Base-by-base conservation (phyloP, 305 asterid genomes). In the Solanum chacoense region DNA sequence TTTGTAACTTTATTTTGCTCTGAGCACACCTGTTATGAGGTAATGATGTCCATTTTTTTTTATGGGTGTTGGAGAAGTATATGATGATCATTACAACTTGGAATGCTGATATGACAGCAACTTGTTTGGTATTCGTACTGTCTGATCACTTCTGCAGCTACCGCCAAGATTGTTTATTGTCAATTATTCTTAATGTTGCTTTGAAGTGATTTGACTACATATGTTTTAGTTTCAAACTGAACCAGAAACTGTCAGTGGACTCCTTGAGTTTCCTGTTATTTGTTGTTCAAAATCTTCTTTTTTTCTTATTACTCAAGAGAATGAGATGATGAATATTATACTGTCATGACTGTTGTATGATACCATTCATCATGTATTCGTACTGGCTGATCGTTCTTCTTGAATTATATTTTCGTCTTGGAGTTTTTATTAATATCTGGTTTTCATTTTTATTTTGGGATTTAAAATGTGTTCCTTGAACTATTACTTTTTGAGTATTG, bases 371-470 rank as follows among this genome's bases (percentile, higher is more conserved):
- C 86, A 59, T 34, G 89, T 87, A 87, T 77, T 87, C 79, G 89
- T 87, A 87, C 89, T 87, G 89, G 55, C 89, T 59, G 89, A 87
- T 87, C 34, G 75, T 77, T 87, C 86, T 87, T 26, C 67, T 76
- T 32, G 34, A 69, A 12, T 72, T 18, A 34, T 20, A 26, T 35
- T 6, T 63, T 34, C 7, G 71, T 14, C 0, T 55, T 12, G n/a
- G 16, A 20, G 32, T 71, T 32, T 7, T 32, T 11, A 7, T 55
- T 55, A 2, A 83, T 6, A 50, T 20, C 14, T 55, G 31, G 74
- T 32, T 84, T 32, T 11, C 8, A 59, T 84, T 80, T 80, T 55
- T 7, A 32, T 84, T 13, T 20, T 3, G 9, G 75, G 32, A 32
- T 34, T 78, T 59, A 42, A 32, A 59, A 59, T 84, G 85, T 37